These are phyloP conservation scores for Citrus unshiu DNA, from an alignment of 345 rosid species.

Conservation along the genomic window DNA sequence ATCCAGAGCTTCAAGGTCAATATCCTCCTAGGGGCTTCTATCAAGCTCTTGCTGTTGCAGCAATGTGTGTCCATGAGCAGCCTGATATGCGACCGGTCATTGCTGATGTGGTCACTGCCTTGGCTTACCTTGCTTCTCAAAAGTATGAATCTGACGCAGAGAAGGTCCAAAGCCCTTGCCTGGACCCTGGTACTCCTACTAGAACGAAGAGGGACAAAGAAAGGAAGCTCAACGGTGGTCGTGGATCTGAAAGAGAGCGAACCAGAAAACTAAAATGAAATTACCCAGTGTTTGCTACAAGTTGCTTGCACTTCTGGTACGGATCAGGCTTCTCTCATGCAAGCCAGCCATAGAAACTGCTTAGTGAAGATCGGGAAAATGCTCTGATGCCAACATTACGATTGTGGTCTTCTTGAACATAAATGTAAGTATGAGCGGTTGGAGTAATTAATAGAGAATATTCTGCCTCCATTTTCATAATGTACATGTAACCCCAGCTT, in stretches of 20 bases:
- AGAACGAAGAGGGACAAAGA: conserved; percentile 40
- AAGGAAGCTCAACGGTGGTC: conserved; percentile 22
- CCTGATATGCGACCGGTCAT: conserved; percentile 77
- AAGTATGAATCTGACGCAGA: conserved; percentile 50
- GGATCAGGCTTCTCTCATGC: background rate
- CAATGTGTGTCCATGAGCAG: conserved; percentile 92
- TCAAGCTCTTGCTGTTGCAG: conserved; percentile 94
- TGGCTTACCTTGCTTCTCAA: conserved; percentile 76
- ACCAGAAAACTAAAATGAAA: conserved; percentile 20
- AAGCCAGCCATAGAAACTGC: background rate
- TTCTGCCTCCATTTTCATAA: background rate
- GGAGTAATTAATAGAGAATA: background rate
- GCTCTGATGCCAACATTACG: background rate
- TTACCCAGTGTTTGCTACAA: background rate
- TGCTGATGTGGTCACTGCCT: conserved; percentile 91
- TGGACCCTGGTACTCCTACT: conserved; percentile 55
- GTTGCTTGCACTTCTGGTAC: background rate
- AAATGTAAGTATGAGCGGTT: background rate
- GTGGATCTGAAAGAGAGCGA: conserved; percentile 23
- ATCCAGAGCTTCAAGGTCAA: conserved; percentile 76
- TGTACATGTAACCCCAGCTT: background rate
- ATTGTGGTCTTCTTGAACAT: background rate
- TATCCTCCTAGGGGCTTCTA: conserved; percentile 78
- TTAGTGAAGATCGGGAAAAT: background rate
- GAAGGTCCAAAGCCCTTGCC: conserved; percentile 36